phyloP scores from a whole-genome alignment of 768 basidiomycete genomes.

The Lentinula boryana region DNA sequence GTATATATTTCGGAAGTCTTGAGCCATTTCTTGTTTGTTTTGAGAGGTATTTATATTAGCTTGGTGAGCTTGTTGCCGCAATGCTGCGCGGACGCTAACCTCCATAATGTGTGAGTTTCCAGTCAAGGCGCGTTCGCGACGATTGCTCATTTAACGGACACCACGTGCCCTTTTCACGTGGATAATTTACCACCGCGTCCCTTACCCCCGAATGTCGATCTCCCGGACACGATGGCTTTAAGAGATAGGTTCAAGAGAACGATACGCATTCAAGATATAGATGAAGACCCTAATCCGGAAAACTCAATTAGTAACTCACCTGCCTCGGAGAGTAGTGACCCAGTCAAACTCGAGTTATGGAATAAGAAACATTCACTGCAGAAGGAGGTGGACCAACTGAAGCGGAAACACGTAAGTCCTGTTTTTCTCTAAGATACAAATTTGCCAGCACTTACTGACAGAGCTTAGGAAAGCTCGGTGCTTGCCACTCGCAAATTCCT shows the following conservation, averaged over 20 bases:
- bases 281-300: not conserved
- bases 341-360: not conserved
- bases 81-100: not conserved
- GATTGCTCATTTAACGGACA: not conserved
- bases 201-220: not conserved
- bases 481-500: constrained; percentile 41
- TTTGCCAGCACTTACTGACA: not conserved
- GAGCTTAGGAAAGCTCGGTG: not conserved
- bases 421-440: not conserved
- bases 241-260: not conserved
- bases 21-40: not conserved
- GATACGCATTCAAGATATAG: not conserved
- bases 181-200: not conserved
- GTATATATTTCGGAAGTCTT: constrained; percentile 1
- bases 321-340: not conserved
- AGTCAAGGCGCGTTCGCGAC: not conserved
- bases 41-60: not conserved
- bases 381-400: constrained; percentile 4
- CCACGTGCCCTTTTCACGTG: not conserved
- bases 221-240: not conserved
- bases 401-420: not conserved
- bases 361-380: constrained; percentile 1
- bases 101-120: not conserved
- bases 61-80: not conserved
- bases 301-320: not conserved